A percentile compares a stretch with the other conserved stretches of the same genome.
Evolutionary conservation across 805 yeast species (phyloP).

Genomic region (Yarrowia hollandica): DNA sequence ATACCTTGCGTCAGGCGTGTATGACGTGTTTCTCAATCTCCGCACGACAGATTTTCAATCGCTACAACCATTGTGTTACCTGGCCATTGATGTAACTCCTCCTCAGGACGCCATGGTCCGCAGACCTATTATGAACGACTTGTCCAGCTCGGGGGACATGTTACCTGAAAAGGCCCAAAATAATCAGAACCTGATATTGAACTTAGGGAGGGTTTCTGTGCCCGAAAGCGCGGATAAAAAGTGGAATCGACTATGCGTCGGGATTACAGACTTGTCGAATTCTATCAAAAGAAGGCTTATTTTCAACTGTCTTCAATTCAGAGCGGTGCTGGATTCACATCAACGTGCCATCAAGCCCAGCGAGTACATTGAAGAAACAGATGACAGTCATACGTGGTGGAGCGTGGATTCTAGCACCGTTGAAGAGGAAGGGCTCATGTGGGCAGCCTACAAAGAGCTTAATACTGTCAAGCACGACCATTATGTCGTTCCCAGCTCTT

Average conservation of each 20-base stretch:
- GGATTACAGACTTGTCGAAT: slow-evolving; percentile 20
- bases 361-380: slow-evolving; percentile 13
- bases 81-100: slow-evolving; percentile 20
- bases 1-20: slow-evolving; percentile 12
- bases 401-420: slow-evolving; percentile 11
- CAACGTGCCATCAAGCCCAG: slow-evolving; percentile 13
- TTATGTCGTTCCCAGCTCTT: background rate
- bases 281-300: slow-evolving; percentile 17
- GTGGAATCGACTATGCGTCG: slow-evolving; percentile 23
- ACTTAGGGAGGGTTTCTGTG: slow-evolving; percentile 18
- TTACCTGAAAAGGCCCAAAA: background rate
- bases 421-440: slow-evolving; percentile 25
- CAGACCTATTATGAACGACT: slow-evolving; percentile 11
- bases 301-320: slow-evolving; percentile 19
- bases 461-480: background rate
- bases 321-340: slow-evolving; percentile 10
- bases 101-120: slow-evolving; percentile 26
- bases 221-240: slow-evolving; percentile 5
- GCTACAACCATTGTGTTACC: slow-evolving; percentile 10
- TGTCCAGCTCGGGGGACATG: background rate
- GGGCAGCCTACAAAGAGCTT: slow-evolving; percentile 17
- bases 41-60: slow-evolving; percentile 13
- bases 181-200: slow-evolving; percentile 18
- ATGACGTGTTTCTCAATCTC: slow-evolving; percentile 20
- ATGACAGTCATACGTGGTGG: slow-evolving; percentile 24